Evolutionary conservation across 192 early-diverging fungal genomes (phyloP).

Genomic region (Entomortierella beljakovae): DNA sequence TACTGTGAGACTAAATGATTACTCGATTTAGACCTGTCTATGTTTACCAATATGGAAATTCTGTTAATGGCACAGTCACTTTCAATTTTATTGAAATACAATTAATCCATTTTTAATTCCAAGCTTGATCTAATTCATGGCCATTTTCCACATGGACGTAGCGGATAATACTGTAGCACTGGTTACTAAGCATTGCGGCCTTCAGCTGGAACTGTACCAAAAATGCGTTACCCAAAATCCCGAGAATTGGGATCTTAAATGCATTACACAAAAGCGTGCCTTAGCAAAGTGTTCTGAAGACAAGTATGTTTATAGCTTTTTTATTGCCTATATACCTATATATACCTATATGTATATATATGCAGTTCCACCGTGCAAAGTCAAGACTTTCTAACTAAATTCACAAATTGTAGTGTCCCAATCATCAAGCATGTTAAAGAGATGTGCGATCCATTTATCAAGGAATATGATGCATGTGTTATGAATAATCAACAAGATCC

Average conservation of each 20-base stretch:
- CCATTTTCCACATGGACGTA: constrained; percentile 57
- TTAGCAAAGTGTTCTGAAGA: constrained; percentile 70
- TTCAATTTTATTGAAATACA: not conserved
- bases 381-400: not conserved
- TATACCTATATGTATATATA: not conserved
- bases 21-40: too few relatives aligned
- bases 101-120: not conserved
- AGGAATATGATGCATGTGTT: constrained; percentile 65
- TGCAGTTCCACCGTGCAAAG: not conserved
- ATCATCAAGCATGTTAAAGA: constrained; percentile 70
- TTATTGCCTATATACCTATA: not conserved
- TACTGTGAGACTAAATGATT: too few relatives aligned
- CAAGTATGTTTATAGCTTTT: constrained; percentile 54
- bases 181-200: constrained; percentile 68
- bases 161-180: constrained; percentile 65
- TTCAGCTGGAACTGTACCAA: constrained; percentile 66
- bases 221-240: constrained; percentile 66
- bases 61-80: constrained; percentile 11
- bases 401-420: constrained; percentile 54
- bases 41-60: too few relatives aligned
- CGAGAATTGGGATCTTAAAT: constrained; percentile 65
- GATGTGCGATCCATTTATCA: constrained; percentile 62
- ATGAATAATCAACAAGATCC: constrained; percentile 61
- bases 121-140: constrained; percentile 8
- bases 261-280: constrained; percentile 64